Conservation (phyloP, 2,329 filamentous ascomycete species). For the Aspergillus calidoustus region DNA sequence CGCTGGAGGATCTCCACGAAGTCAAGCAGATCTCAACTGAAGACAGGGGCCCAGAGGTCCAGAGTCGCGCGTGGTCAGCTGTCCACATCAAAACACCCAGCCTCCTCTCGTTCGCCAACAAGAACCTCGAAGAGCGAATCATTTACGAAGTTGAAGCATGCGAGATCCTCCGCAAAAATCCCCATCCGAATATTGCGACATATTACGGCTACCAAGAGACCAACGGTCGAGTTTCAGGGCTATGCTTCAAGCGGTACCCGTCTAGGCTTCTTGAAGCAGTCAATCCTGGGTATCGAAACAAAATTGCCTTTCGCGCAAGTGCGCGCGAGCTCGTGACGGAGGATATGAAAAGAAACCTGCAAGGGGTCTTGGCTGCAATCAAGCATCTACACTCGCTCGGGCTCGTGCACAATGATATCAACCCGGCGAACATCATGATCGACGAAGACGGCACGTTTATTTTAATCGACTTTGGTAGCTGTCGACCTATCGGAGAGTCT, state of each 20-base stretch:
- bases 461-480: constrained; percentile 39
- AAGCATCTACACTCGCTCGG: constrained; percentile 35
- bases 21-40: constrained; percentile 22
- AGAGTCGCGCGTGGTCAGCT: constrained; percentile 22
- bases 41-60: constrained; percentile 21
- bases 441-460: constrained; percentile 29
- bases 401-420: constrained; percentile 38
- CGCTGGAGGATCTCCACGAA: constrained; percentile 24
- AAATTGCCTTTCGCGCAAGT: constrained; percentile 27
- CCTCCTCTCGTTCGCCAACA: constrained; percentile 24
- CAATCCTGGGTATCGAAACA: constrained; percentile 25
- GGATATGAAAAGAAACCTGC: constrained; percentile 21
- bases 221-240: constrained; percentile 27
- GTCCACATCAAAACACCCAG: constrained; percentile 28
- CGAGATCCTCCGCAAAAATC: constrained; percentile 30
- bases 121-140: constrained; percentile 27
- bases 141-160: constrained; percentile 28
- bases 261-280: constrained; percentile 28
- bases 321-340: constrained; percentile 22
- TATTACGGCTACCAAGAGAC: constrained; percentile 28
- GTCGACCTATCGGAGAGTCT: constrained; percentile 27
- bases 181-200: constrained; percentile 33
- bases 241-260: constrained; percentile 33
- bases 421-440: constrained; percentile 30
- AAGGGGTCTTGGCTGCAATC: constrained; percentile 32